phyloP scores from a whole-genome alignment of 441 rosid genomes.

The Lepidium campestre region DNA sequence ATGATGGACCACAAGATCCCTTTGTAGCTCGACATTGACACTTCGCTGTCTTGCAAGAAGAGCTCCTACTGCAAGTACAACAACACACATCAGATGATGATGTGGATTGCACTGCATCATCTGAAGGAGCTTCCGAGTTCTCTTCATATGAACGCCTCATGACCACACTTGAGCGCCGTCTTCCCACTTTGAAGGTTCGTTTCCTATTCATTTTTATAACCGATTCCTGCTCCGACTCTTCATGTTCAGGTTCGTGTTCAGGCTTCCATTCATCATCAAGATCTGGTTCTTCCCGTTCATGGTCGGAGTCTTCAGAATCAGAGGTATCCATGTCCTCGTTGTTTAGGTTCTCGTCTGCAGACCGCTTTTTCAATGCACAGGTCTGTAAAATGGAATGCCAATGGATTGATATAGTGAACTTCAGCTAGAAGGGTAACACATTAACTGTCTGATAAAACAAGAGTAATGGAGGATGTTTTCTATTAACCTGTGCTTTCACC shows the following conservation, averaged over 20 bases:
- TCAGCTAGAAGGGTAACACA: background rate
- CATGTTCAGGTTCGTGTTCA: conserved; percentile 27
- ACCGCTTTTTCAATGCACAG: conserved; percentile 37
- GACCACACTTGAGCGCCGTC: conserved; percentile 30
- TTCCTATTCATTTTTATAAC: conserved; percentile 31
- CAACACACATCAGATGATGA: conserved; percentile 43
- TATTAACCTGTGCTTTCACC: conserved; percentile 61
- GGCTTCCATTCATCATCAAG: conserved; percentile 60
- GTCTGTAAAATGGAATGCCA: conserved; percentile 33
- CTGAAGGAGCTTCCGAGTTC: conserved; percentile 31
- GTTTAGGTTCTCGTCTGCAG: conserved; percentile 13
- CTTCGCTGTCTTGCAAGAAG: conserved; percentile 74
- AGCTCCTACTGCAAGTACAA: conserved; percentile 60
- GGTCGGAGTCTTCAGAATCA: conserved; percentile 80
- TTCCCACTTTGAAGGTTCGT: conserved; percentile 38
- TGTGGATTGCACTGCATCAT: conserved; percentile 22
- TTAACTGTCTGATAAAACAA: background rate
- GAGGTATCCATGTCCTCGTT: conserved; percentile 91
- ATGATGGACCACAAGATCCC: conserved; percentile 61
- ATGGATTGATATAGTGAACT: background rate
- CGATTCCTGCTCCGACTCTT: conserved; percentile 31
- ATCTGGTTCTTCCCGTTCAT: conserved; percentile 42
- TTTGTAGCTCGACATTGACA: conserved; percentile 69
- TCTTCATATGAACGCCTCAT: conserved; percentile 25
- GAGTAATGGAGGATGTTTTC: background rate